phyloP scores from a whole-genome alignment of 768 basidiomycete species.

The Candolleomyces eurysporus region DNA sequence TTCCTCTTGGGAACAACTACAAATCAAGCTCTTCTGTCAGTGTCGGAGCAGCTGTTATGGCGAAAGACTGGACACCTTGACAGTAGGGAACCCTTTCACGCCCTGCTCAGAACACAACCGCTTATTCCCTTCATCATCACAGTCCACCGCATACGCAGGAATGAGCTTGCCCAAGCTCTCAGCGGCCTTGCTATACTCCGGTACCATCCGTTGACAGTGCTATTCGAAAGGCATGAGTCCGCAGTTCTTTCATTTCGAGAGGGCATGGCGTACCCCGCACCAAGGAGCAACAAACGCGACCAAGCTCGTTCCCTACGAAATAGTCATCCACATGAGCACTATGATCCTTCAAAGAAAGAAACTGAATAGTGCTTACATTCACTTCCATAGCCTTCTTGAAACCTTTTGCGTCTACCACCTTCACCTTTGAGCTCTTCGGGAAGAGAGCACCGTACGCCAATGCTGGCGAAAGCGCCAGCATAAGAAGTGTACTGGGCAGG shows the following conservation, averaged over 20 bases:
- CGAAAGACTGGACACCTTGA: conserved; percentile 50
- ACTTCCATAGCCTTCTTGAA: conserved; percentile 73
- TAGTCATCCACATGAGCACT: neutral
- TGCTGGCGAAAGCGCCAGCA: conserved; percentile 41
- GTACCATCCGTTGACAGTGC: conserved; percentile 85
- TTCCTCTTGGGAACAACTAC: conserved; percentile 78
- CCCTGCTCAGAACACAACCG: conserved; percentile 78
- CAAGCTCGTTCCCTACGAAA: conserved; percentile 61
- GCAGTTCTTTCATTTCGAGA: neutral
- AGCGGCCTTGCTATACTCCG: conserved; percentile 84
- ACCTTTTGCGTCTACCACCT: conserved; percentile 66
- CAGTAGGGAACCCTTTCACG: conserved; percentile 89
- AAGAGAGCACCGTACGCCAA: conserved; percentile 51
- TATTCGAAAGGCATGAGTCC: conserved; percentile 23
- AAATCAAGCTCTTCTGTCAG: too few species aligned
- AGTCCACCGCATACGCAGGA: conserved; percentile 91
- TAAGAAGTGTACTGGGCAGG: conserved; percentile 35
- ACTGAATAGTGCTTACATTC: conserved; percentile 51
- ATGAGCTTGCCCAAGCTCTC: conserved; percentile 75
- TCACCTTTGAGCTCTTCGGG: conserved; percentile 53
- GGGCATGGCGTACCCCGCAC: conserved; percentile 61
- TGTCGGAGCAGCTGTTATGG: neutral
- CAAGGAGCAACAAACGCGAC: conserved; percentile 95
- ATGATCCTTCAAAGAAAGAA: neutral
- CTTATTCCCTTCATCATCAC: conserved; percentile 81